Conservation (phyloP, 2,329 filamentous ascomycete genomes). For the Fusarium clavum region DNA sequence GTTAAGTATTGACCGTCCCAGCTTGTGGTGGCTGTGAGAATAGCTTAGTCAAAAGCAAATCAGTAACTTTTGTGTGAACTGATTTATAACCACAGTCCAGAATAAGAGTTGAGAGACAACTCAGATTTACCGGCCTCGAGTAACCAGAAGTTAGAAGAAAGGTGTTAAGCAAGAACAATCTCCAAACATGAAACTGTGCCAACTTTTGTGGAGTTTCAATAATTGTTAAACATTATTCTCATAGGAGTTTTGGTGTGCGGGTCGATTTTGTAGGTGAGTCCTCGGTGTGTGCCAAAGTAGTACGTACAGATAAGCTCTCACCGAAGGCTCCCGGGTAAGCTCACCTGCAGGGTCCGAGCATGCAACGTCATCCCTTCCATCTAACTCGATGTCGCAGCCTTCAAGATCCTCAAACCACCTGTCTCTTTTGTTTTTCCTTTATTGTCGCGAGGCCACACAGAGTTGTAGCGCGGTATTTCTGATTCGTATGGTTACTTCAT, state of each 20-base stretch:
- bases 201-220: slow-evolving; percentile 18
- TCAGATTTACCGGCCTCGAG: not conserved
- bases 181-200: not conserved
- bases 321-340: slow-evolving; percentile 25
- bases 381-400: slow-evolving; percentile 41
- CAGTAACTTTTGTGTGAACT: not conserved
- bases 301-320: slow-evolving; percentile 36
- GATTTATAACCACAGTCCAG: not conserved
- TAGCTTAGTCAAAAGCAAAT: not conserved
- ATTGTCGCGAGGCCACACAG: not conserved
- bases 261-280: slow-evolving; percentile 44
- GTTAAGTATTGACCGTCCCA: too few species aligned
- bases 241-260: slow-evolving; percentile 39
- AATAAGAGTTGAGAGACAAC: not conserved
- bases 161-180: too few species aligned
- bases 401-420: slow-evolving; percentile 14
- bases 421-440: slow-evolving; percentile 1
- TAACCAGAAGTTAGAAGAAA: not conserved
- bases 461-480: slow-evolving; percentile 7
- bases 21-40: not conserved
- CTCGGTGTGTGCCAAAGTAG: slow-evolving; percentile 31
- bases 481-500: slow-evolving; percentile 39
- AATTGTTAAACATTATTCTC: slow-evolving; percentile 31
- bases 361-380: slow-evolving; percentile 50
- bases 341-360: slow-evolving; percentile 21